Evolutionary conservation across 1,284 basidiomycete species (phyloP), one percentile per base, ranked within the genome.

Genomic region (Crepidotus sp.): DNA sequence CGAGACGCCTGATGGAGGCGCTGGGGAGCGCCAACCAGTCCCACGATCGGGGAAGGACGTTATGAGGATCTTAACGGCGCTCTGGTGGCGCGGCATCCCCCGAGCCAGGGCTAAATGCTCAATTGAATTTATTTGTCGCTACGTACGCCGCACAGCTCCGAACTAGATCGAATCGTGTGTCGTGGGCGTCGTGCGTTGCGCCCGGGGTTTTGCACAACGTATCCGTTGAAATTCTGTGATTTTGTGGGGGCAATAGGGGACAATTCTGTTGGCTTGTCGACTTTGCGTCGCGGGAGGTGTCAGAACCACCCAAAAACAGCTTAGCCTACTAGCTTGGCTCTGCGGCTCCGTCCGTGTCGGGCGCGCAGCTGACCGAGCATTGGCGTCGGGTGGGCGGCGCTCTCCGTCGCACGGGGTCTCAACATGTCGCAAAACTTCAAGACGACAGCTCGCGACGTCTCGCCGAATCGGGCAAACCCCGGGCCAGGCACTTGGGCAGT

Each of bases 391-490:
- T 31, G 6, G 5, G 27, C 41, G 41, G 27, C 25, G 29, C 30
- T 40, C 21, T 11, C 39, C 40, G 40, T 19, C 21, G 11, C 14
- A 6, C 10, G 26, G 26, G 2, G 10, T 27, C 11, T 27, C 26
- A n/a, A 27, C 26, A 27, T 27, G 26, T 13, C 26, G 26, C 10
- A 27, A 10, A 6, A 2, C 11, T 11, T 9, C 25, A 9, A 11
- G 25, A 26, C 25, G 25, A 27, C 10, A 27, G 2, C 4, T 10
- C 25, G 10, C 7, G 25, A 10, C 7, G 25, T 9, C 7, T 4
- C 26, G 2, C 10, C 6, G 26, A 27, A 27, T 15, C 42, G 42
- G 42, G 42, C 42, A 38, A 44, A 44, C 36, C 36, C 42, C 42
- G 36, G 25, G 36, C 22, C 32, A 15, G 29, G 13, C 26, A n/a